Evolutionary conservation across 2,329 filamentous ascomycete genomes (phyloP).

Genomic region (Raffaelea albimanens): DNA sequence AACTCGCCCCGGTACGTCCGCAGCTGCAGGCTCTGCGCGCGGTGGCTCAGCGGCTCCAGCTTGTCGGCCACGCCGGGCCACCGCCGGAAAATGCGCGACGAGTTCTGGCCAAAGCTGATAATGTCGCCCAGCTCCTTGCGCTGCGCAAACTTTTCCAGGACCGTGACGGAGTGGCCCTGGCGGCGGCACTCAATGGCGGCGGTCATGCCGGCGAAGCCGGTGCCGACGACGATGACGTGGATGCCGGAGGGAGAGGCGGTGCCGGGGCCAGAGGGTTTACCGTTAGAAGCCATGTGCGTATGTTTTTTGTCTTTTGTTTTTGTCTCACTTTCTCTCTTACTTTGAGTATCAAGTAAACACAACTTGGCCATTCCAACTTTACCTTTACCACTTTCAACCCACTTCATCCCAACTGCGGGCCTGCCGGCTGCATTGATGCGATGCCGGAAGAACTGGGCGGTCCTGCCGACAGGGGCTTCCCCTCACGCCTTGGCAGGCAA

Average conservation of each 20-base stretch:
- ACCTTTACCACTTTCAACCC: neutral
- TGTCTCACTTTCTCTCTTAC: too few relatives aligned
- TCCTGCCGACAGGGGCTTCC: too few relatives aligned
- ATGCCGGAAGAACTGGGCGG: neutral
- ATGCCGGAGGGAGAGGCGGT: slow-evolving; percentile 24
- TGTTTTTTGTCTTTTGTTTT: too few relatives aligned
- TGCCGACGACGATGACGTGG: slow-evolving; percentile 41
- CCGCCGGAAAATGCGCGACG: slow-evolving; percentile 43
- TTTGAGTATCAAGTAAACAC: too few relatives aligned
- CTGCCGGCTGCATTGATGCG: slow-evolving; percentile 4
- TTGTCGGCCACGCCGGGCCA: slow-evolving; percentile 34
- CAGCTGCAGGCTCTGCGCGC: slow-evolving; percentile 21
- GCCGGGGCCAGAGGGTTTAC: too few relatives aligned
- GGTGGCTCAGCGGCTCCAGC: slow-evolving; percentile 39
- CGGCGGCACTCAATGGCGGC: slow-evolving; percentile 51
- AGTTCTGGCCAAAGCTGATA: slow-evolving; percentile 52
- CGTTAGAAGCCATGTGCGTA: too few relatives aligned
- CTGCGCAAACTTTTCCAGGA: slow-evolving; percentile 42
- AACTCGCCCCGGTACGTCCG: slow-evolving; percentile 9
- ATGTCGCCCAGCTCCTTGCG: slow-evolving; percentile 53
- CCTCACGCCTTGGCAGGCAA: too few relatives aligned
- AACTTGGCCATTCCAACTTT: too few relatives aligned
- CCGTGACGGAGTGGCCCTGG: slow-evolving; percentile 44
- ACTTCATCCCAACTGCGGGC: neutral
- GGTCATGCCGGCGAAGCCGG: slow-evolving; percentile 51